These are phyloP conservation scores for Penicillium glabrum DNA, from an alignment of 2,329 filamentous ascomycete genomes.

Conservation along the genomic window DNA sequence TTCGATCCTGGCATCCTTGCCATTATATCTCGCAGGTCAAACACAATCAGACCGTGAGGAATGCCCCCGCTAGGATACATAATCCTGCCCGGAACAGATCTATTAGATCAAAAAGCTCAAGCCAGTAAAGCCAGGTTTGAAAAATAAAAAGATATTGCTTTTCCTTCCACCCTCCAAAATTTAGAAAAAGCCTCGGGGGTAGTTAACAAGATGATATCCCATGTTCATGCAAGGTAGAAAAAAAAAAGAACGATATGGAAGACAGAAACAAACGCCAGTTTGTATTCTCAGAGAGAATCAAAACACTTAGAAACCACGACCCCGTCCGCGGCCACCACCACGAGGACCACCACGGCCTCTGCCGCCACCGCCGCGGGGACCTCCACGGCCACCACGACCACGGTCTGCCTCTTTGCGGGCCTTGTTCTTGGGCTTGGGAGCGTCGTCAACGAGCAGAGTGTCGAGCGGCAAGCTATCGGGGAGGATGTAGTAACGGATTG, in stretches of 20 bases:
- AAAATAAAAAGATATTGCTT: constrained; percentile 16
- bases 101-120: not conserved
- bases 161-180: constrained; percentile 18
- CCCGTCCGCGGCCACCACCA: constrained; percentile 55
- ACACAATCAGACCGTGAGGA: too few relatives aligned
- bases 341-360: constrained; percentile 56
- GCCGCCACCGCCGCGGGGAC: constrained; percentile 49
- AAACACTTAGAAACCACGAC: constrained; percentile 44
- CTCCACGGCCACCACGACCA: constrained; percentile 47
- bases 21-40: not conserved
- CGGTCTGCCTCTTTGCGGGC: constrained; percentile 80
- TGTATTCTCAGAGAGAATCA: constrained; percentile 23
- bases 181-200: constrained; percentile 25
- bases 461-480: constrained; percentile 94
- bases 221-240: constrained; percentile 24
- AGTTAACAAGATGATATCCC: constrained; percentile 23
- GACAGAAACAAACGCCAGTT: constrained; percentile 22
- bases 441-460: constrained; percentile 92
- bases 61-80: not conserved
- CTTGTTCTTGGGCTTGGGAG: constrained; percentile 99
- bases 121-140: not conserved
- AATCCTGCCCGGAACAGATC: not conserved
- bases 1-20: not conserved
- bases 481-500: constrained; percentile 94
- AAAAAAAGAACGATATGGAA: constrained; percentile 17